Conservation (phyloP, 768 basidiomycete genomes). For the Candolleomyces aberdarensis region DNA sequence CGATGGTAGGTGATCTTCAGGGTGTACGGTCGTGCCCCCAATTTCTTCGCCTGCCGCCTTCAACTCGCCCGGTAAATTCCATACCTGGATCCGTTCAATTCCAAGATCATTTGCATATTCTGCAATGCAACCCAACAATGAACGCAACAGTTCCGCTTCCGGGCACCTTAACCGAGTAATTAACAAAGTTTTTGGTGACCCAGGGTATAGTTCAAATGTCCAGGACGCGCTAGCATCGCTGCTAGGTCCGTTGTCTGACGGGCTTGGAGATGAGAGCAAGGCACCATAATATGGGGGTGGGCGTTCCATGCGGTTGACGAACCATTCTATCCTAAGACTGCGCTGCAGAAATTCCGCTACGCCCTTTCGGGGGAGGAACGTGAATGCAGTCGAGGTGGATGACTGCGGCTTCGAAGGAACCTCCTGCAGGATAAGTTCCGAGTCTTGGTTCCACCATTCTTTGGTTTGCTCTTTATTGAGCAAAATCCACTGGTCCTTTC, state of each 20-base stretch:
- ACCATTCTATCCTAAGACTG: conserved; percentile 17
- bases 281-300: conserved; percentile 10
- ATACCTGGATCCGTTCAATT: conserved; percentile 39
- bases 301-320: conserved; percentile 15
- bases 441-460: conserved; percentile 37
- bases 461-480: conserved; percentile 29
- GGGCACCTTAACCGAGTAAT: conserved; percentile 25
- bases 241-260: neutral
- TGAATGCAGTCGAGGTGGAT: conserved; percentile 9
- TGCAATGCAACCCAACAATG: conserved; percentile 28
- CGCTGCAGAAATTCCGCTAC: conserved; percentile 25
- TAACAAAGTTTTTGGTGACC: conserved; percentile 13
- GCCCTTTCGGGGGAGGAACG: conserved; percentile 24
- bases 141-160: conserved; percentile 24
- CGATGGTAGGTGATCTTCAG: conserved; percentile 36
- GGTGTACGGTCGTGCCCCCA: conserved; percentile 25
- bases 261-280: too few relatives aligned
- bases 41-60: conserved; percentile 13
- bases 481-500: conserved; percentile 17
- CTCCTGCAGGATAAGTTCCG: conserved; percentile 31
- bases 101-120: conserved; percentile 20
- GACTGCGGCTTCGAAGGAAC: conserved; percentile 15
- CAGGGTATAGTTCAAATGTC: conserved; percentile 19
- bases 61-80: conserved; percentile 34
- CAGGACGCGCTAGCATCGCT: conserved; percentile 23